Evolutionary conservation across 2,329 filamentous ascomycete genomes (phyloP).

Genomic region (Pseudocercospora macadamiae): DNA sequence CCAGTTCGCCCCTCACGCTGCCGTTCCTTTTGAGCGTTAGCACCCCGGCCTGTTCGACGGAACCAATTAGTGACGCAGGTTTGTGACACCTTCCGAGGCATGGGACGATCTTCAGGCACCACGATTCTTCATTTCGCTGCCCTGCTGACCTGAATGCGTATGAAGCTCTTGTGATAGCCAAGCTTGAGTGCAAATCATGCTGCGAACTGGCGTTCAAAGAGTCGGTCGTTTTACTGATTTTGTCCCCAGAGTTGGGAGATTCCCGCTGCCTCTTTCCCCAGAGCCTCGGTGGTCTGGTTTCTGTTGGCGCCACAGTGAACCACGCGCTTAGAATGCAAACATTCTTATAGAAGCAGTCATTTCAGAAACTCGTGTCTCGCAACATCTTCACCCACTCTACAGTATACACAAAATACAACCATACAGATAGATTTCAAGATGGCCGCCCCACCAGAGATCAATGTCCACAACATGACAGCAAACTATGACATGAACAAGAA

Average conservation of each 20-base stretch:
- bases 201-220: slow-evolving; percentile 1
- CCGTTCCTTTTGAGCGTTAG: slow-evolving; percentile 2
- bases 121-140: neutral
- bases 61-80: neutral
- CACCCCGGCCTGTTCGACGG: neutral
- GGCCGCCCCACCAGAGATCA: slow-evolving; percentile 72
- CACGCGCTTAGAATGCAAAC: neutral
- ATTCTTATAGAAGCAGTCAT: slow-evolving; percentile 1
- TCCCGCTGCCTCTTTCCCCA: neutral
- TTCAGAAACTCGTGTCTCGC: neutral
- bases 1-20: slow-evolving; percentile 2
- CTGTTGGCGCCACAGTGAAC: slow-evolving; percentile 4
- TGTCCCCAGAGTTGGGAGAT: neutral
- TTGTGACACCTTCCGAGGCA: neutral
- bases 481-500: slow-evolving; percentile 76
- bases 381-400: neutral
- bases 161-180: slow-evolving; percentile 1
- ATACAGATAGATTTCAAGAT: slow-evolving; percentile 52
- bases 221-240: neutral
- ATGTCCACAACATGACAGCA: slow-evolving; percentile 68
- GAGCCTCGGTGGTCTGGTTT: slow-evolving; percentile 10
- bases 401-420: neutral
- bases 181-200: neutral
- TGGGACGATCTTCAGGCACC: slow-evolving; percentile 6
- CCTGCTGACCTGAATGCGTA: neutral